Evolutionary conservation across 768 basidiomycete genomes (phyloP), one percentile per base, ranked within the genome.

Genomic region (Serpula lacrymans): DNA sequence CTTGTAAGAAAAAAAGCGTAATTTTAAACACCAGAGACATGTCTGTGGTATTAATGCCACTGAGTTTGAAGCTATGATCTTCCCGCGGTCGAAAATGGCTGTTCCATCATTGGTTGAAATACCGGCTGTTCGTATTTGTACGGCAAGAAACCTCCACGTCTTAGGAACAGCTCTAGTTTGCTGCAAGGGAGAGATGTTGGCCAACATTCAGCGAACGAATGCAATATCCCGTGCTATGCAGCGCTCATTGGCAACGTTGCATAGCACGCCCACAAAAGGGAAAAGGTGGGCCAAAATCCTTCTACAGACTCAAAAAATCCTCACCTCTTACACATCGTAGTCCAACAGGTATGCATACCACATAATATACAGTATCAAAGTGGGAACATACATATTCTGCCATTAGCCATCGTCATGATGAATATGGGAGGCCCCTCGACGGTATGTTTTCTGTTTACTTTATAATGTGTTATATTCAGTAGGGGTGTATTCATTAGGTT

Each of bases 401-500:
- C 2, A 28, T 14, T 40, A 80, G 95, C 88, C 26, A 77, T 98
- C 47, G 92, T 99, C 29, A 88, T 99, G 87, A 71, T 99, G 69
- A 99, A 98, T 64, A 99, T 99, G 96, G 96, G 96, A 31, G 96
- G 96, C 2, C 96, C 95, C 17, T 78, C 88, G 37, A 94, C 91
- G 42, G 91, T 92, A 55, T 52, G 79, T 67, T 26, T 25, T 38
- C 32, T 11, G 31, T 26, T 13, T 43, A 7, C 36, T 39, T 37
- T 28, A 27, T 33, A 40, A 46, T 35, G 46, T 45, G 36, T 34
- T n/a, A 21, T 27, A 36, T 18, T 32, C 17, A 11, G 1, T 20
- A 12, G 14, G 28, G 18, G 5, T 29, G 3, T 13, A 38, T 36
- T 47, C 40, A 46, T 38, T 50, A 96, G 91, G 86, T 96, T 29